phyloP scores from a whole-genome alignment of 1,284 basidiomycete genomes.

The Trametes sp. region DNA sequence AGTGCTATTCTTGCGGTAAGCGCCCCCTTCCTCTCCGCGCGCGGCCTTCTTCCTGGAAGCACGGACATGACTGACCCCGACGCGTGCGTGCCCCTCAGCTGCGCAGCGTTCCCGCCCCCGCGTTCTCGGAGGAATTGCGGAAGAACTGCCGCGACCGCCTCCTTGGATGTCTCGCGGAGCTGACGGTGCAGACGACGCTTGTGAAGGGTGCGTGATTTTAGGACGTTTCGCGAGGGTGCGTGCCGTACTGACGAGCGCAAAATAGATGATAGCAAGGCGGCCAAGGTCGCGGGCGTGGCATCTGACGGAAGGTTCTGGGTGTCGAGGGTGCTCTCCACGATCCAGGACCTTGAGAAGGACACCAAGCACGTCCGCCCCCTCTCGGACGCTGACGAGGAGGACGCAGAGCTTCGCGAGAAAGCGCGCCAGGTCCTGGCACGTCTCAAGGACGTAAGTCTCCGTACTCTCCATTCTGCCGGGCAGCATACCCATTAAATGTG shows the following conservation, averaged over 20 bases:
- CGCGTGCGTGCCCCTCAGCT: conserved; percentile 51
- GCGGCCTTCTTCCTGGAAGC: conserved; percentile 1
- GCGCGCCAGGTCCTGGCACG: conserved; percentile 55
- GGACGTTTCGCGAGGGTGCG: neutral
- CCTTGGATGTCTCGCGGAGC: conserved; percentile 78
- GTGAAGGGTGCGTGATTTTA: conserved; percentile 47
- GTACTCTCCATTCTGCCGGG: neutral
- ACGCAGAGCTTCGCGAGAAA: conserved; percentile 53
- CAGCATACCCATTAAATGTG: neutral
- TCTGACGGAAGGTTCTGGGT: conserved; percentile 86
- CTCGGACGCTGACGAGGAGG: conserved; percentile 66
- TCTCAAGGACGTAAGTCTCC: conserved; percentile 56
- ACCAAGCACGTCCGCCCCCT: conserved; percentile 72
- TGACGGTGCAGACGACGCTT: conserved; percentile 64
- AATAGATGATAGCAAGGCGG: conserved; percentile 54
- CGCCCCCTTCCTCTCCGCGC: neutral
- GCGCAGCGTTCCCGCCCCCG: conserved; percentile 67
- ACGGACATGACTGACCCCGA: conserved; percentile 25
- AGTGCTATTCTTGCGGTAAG: conserved; percentile 67
- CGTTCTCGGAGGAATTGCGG: conserved; percentile 77
- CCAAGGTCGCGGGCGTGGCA: conserved; percentile 67
- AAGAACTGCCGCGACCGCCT: conserved; percentile 74
- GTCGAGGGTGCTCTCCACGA: conserved; percentile 67
- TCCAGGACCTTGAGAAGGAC: conserved; percentile 72
- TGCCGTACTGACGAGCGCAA: conserved; percentile 4